A percentile compares a stretch with the other conserved stretches of the same genome.
phyloP scores from a whole-genome alignment of 192 early-diverging fungal genomes.

The Coemansia sp. region DNA sequence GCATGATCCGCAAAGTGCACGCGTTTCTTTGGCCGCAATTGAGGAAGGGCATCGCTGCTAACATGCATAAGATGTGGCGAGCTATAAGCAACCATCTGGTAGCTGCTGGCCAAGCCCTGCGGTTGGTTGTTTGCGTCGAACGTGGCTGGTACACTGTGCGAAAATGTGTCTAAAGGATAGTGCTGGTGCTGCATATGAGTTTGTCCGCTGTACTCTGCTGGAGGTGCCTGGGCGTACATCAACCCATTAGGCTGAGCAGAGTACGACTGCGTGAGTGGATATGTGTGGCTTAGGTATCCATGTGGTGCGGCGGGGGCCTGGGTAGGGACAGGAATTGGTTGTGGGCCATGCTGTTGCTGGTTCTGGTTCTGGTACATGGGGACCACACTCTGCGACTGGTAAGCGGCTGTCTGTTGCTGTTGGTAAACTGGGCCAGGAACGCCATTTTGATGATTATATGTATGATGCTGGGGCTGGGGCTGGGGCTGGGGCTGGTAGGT shows the following conservation, averaged over 20 bases:
- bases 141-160: slow-evolving; percentile 21
- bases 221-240: background rate
- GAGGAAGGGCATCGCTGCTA: background rate
- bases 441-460: background rate
- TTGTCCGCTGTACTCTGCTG: background rate
- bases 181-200: background rate
- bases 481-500: background rate
- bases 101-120: background rate
- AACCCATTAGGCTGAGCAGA: background rate
- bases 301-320: background rate
- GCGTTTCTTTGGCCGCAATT: slow-evolving; percentile 31
- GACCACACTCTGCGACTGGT: background rate
- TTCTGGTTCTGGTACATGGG: slow-evolving; percentile 5
- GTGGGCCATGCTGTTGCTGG: slow-evolving; percentile 14
- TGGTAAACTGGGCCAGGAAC: background rate
- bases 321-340: background rate
- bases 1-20: slow-evolving; percentile 36
- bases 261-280: background rate
- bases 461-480: background rate
- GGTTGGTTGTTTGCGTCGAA: slow-evolving; percentile 12
- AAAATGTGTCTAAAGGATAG: background rate
- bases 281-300: background rate
- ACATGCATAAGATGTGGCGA: slow-evolving; percentile 14
- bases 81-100: slow-evolving; percentile 3
- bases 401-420: slow-evolving; percentile 18